Percentiles rank a stretch among this genome's conserved stretches.
Conservation (phyloP, 768 basidiomycete species). For the Tremella fuciformis region DNA sequence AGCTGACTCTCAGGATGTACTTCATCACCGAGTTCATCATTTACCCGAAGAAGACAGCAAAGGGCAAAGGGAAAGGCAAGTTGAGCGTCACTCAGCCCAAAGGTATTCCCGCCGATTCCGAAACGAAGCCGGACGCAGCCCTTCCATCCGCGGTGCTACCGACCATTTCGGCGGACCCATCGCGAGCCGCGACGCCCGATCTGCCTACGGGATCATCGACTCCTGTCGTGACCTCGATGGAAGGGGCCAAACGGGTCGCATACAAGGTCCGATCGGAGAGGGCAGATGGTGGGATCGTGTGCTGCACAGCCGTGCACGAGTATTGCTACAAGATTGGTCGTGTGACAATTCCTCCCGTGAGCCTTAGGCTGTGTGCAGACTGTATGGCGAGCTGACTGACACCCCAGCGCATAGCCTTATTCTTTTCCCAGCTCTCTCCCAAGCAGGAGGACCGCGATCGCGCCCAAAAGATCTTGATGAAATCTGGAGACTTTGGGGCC, state of each 20-base stretch:
- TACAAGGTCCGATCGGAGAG: conserved; percentile 14
- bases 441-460: conserved; percentile 16
- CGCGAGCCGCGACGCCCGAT: conserved; percentile 3
- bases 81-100: conserved; percentile 5
- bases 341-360: conserved; percentile 46
- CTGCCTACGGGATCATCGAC: background rate
- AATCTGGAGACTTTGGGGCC: conserved; percentile 33
- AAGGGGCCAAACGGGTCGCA: conserved; percentile 24
- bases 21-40: conserved; percentile 49
- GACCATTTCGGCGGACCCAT: background rate
- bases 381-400: background rate
- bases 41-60: conserved; percentile 39
- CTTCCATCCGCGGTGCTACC: background rate
- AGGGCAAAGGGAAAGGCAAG: conserved; percentile 9
- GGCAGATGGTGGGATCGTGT: conserved; percentile 41
- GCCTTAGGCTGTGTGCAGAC: conserved; percentile 6
- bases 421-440: conserved; percentile 30
- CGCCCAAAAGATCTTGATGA: conserved; percentile 27
- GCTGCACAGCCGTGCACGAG: conserved; percentile 36
- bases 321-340: conserved; percentile 46
- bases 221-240: conserved; percentile 4
- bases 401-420: conserved; percentile 31
- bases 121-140: background rate
- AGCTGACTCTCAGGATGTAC: conserved; percentile 38
- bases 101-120: conserved; percentile 16